Base-by-base conservation (phyloP, 208 protist genomes). In the Trypanosoma lewisi region DNA sequence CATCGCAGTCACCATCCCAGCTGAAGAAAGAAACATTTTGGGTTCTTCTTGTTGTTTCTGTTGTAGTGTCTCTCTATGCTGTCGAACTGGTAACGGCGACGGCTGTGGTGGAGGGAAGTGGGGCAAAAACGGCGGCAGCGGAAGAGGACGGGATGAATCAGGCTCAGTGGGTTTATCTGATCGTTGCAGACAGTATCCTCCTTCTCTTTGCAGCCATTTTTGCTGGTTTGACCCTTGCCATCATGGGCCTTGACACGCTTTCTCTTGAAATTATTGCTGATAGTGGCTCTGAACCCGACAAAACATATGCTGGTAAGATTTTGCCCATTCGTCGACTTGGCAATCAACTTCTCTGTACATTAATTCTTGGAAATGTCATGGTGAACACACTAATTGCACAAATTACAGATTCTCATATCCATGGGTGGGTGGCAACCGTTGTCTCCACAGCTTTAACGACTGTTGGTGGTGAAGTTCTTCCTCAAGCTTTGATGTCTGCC, bases 321-420 rank as follows among this genome's bases (percentile, higher is more conserved):
- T 71, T 94, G 12, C 97, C 96, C 23, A 78, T 99, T n/a, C 90
- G 96, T 23, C 81, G 97, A 66, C 78, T 96, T 2, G 97, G 96
- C 53, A 98, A 99, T 72, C 88, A 98, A 47, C 79, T 99, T 21
- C 75, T 99, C 9, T 98, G 96, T 81, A 99, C 97, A 1, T 70
- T 99, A 30, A 95, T 99, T 62, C 61, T 99, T 17, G 96, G 97
- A 68, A 98, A 98, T 71, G 96, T 98, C 6, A 92, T 97, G 68
- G 96, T 98, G 31, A 99, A 98, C 80, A 89, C 92, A 30, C 83
- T 97, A 27, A 94, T 99, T 64, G 93, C 95, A 11, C 85, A 95
- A 65, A 87, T 99, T 51, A 97, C 94, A 12, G 82, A 91, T 70
- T 87, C 82, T 0, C 87, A 92, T 71, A 72, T 97, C 48, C 78